Conservation (phyloP, 2,329 filamentous ascomycete genomes). For the Fusarium brevicatenulatum region DNA sequence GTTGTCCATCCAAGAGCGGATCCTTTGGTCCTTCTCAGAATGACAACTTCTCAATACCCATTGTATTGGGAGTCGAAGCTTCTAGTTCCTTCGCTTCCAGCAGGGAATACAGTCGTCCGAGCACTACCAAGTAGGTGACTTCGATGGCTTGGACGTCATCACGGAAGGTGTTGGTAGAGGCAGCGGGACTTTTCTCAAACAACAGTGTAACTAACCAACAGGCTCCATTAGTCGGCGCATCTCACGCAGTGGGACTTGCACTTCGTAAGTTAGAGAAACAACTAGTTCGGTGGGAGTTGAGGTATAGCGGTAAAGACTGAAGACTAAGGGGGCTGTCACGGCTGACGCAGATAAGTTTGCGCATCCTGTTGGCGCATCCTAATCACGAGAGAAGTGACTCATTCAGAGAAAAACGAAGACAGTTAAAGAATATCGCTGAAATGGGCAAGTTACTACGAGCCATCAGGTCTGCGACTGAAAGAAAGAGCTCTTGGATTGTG, state of each 20-base stretch:
- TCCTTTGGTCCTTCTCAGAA: neutral
- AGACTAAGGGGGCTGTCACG: neutral
- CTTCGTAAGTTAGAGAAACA: neutral
- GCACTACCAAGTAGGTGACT: neutral
- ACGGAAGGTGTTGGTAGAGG: neutral
- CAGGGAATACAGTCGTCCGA: neutral
- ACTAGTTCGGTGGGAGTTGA: neutral
- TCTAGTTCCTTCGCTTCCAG: slow-evolving; percentile 1
- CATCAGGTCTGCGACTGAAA: neutral
- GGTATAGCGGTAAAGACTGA: neutral
- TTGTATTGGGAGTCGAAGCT: neutral
- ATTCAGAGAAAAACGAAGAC: neutral
- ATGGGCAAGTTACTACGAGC: neutral
- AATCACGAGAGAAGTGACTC: neutral
- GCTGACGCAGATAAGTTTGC: neutral
- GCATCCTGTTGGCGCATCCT: neutral
- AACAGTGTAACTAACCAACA: neutral
- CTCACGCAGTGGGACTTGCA: slow-evolving; percentile 7
- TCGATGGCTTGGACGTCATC: neutral
- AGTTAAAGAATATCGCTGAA: neutral
- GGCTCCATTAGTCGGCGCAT: neutral
- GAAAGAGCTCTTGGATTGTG: neutral
- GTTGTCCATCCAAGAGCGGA: neutral
- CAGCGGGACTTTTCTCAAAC: slow-evolving; percentile 5
- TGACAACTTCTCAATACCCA: neutral